Percentiles rank a stretch among this genome's conserved stretches.
Evolutionary conservation across 2,329 filamentous ascomycete genomes (phyloP).

Genomic region (Phaeosphaeriaceae sp.): DNA sequence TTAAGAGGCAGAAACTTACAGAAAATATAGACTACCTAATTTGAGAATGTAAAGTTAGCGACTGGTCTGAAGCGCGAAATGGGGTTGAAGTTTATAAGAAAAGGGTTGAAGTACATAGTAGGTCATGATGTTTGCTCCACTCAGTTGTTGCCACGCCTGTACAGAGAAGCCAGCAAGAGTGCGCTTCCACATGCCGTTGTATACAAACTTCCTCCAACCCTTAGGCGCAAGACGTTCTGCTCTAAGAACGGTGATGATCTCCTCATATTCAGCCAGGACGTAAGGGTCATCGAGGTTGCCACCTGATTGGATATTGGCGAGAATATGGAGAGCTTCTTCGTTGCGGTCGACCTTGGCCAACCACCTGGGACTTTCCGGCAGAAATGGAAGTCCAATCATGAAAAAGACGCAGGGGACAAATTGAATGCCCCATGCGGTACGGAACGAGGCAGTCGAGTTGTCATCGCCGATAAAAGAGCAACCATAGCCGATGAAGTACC

Average conservation of each 20-base stretch:
- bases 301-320: slow-evolving; percentile 55
- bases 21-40: slow-evolving; percentile 68
- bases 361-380: slow-evolving; percentile 58
- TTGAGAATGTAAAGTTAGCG: neutral
- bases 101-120: no score
- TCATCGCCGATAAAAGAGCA: slow-evolving; percentile 51
- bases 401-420: slow-evolving; percentile 55
- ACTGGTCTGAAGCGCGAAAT: neutral
- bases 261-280: slow-evolving; percentile 58
- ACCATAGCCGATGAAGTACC: slow-evolving; percentile 58
- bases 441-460: slow-evolving; percentile 48
- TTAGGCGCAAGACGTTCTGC: slow-evolving; percentile 49
- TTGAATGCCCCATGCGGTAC: slow-evolving; percentile 57
- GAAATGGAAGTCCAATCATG: slow-evolving; percentile 54
- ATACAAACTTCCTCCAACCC: slow-evolving; percentile 55
- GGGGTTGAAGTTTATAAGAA: neutral
- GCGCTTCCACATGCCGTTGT: slow-evolving; percentile 65
- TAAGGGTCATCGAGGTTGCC: slow-evolving; percentile 56
- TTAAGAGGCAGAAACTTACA: slow-evolving; percentile 11
- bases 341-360: slow-evolving; percentile 56
- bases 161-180: slow-evolving; percentile 63
- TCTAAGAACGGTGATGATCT: slow-evolving; percentile 52
- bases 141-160: slow-evolving; percentile 64
- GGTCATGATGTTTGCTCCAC: slow-evolving; percentile 46
- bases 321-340: slow-evolving; percentile 54